phyloP scores from a whole-genome alignment of 805 yeast genomes.

The Spathaspora sp. region DNA sequence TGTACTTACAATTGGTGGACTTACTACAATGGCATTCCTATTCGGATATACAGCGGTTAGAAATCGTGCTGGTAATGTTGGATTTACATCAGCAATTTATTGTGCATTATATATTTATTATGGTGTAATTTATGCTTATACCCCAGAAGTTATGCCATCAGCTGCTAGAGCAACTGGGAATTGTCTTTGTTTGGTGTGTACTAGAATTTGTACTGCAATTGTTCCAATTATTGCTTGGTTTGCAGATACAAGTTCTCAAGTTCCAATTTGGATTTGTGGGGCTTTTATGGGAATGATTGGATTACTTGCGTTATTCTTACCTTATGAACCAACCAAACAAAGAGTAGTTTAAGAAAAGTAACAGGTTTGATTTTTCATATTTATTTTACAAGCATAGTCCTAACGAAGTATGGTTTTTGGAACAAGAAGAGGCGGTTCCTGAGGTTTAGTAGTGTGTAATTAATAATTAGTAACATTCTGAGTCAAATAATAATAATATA shows the following conservation, averaged over 20 bases:
- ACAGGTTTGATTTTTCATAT: not conserved
- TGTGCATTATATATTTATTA: conserved; percentile 35
- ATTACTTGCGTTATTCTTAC: conserved; percentile 26
- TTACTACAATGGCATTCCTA: conserved; percentile 52
- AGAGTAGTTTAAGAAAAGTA: conserved; percentile 18
- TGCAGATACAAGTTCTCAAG: conserved; percentile 21
- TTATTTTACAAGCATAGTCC: not conserved
- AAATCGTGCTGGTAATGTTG: conserved; percentile 39
- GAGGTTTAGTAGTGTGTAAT: not conserved
- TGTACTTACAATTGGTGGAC: conserved; percentile 51
- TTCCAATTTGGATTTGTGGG: conserved; percentile 36
- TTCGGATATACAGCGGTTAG: conserved; percentile 60
- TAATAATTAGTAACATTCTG: too few relatives aligned
- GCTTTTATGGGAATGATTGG: conserved; percentile 32
- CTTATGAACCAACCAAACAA: conserved; percentile 29
- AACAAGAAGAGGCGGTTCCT: not conserved
- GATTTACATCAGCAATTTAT: conserved; percentile 51
- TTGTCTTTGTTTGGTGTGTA: conserved; percentile 30
- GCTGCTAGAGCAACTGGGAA: conserved; percentile 34
- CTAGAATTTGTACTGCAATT: conserved; percentile 30
- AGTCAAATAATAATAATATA: too few relatives aligned
- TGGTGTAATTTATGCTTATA: conserved; percentile 30
- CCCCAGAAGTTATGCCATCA: conserved; percentile 36
- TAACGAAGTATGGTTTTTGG: not conserved
- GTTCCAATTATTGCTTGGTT: conserved; percentile 38